phyloP scores from a whole-genome alignment of 2,329 filamentous ascomycete species.

The Emmonsiellopsis sp. region DNA sequence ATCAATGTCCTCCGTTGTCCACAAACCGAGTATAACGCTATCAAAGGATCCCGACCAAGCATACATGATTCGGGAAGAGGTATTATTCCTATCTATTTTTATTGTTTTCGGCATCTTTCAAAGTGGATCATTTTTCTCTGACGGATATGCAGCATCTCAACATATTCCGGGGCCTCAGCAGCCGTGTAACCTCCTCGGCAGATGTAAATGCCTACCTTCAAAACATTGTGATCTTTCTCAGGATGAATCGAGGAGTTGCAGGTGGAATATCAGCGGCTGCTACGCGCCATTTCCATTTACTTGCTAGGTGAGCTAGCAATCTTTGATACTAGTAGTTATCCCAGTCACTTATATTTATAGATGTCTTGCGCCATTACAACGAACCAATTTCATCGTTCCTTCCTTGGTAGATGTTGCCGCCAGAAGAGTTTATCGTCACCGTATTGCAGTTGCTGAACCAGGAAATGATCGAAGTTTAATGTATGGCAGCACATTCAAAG shows the following conservation, averaged over 20 bases:
- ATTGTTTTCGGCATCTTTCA: background rate
- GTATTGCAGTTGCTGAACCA: slow-evolving; percentile 60
- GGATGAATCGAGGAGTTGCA: slow-evolving; percentile 75
- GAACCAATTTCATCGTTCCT: slow-evolving; percentile 70
- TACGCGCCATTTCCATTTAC: slow-evolving; percentile 63
- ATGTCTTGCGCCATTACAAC: slow-evolving; percentile 72
- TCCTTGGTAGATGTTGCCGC: slow-evolving; percentile 73
- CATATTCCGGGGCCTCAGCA: slow-evolving; percentile 49
- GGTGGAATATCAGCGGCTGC: slow-evolving; percentile 68
- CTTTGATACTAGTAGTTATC: background rate
- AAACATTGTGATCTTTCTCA: slow-evolving; percentile 78
- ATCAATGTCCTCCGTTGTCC: slow-evolving; percentile 30
- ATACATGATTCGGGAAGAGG: slow-evolving; percentile 3
- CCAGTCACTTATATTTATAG: slow-evolving; percentile 26
- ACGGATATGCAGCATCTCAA: slow-evolving; percentile 37
- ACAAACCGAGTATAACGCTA: slow-evolving; percentile 13
- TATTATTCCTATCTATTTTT: background rate
- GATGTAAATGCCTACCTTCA: slow-evolving; percentile 77
- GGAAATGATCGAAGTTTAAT: slow-evolving; percentile 78
- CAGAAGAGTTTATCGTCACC: slow-evolving; percentile 79
- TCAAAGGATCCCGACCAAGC: background rate
- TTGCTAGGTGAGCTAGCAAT: slow-evolving; percentile 46
- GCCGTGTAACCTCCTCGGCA: slow-evolving; percentile 55
- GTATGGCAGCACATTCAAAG: slow-evolving; percentile 73
- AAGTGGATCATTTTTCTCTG: background rate